phyloP scores from a whole-genome alignment of 2,329 filamentous ascomycete genomes.

The Rhytidhysteron rufulum region DNA sequence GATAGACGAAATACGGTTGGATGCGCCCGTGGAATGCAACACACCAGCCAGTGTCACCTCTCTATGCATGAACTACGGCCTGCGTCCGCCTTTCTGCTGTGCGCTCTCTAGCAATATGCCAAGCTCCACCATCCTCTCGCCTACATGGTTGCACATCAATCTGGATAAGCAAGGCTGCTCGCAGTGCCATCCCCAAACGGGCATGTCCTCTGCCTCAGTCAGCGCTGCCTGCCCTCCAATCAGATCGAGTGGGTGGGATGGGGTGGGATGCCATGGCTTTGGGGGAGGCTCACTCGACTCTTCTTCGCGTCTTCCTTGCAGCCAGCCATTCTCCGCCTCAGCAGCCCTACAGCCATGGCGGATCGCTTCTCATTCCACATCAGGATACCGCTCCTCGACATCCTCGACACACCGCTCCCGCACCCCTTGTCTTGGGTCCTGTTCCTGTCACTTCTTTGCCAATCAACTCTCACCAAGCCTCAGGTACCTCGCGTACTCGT shows the following conservation, averaged over 20 bases:
- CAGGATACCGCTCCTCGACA: too few species aligned
- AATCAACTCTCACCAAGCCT: too few species aligned
- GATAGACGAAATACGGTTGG: neutral
- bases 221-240: too few species aligned
- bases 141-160: neutral
- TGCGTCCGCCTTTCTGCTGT: constrained; percentile 1
- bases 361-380: too few species aligned
- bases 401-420: too few species aligned
- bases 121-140: neutral
- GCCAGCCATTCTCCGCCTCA: neutral
- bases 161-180: too few species aligned
- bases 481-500: too few species aligned
- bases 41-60: neutral
- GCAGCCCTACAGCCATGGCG: neutral
- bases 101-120: neutral
- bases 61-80: neutral
- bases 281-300: neutral
- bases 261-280: too few species aligned
- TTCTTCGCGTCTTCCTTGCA: neutral
- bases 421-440: too few species aligned
- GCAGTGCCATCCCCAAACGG: neutral
- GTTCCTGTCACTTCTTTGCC: too few species aligned
- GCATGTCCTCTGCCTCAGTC: constrained; percentile 1
- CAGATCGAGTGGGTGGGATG: too few species aligned
- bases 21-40: neutral